Conservation (phyloP, 352 stramenopile genomes). For the Pythium monospermum region DNA sequence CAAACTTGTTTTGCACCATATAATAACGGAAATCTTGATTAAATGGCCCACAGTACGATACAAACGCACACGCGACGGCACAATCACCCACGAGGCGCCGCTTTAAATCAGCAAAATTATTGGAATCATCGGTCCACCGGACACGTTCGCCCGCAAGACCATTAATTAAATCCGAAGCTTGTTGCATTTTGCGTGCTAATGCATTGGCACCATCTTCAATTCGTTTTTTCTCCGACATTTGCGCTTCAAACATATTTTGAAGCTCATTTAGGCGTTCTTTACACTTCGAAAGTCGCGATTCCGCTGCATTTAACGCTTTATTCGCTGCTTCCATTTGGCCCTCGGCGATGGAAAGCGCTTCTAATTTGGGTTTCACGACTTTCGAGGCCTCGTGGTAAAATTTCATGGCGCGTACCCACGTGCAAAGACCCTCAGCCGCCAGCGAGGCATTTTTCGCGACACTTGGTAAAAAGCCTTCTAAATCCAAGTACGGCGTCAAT, state of each 20-base stretch:
- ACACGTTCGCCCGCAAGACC: constrained; percentile 94
- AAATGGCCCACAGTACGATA: constrained; percentile 98
- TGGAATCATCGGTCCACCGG: constrained; percentile 97
- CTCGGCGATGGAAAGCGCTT: constrained; percentile 95
- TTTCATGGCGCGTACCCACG: constrained; percentile 97
- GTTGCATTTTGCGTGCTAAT: constrained; percentile 96
- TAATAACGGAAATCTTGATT: constrained; percentile 97
- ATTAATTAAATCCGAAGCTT: constrained; percentile 96
- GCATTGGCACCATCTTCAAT: constrained; percentile 96
- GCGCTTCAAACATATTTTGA: constrained; percentile 95
- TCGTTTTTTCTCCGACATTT: constrained; percentile 96
- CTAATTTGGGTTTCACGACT: constrained; percentile 98
- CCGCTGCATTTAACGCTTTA: constrained; percentile 92
- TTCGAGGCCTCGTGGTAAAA: constrained; percentile 98
- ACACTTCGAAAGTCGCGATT: constrained; percentile 90
- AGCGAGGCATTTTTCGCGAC: constrained; percentile 97
- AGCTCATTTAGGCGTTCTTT: constrained; percentile 94
- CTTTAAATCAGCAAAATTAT: constrained; percentile 97
- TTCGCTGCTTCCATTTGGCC: constrained; percentile 97
- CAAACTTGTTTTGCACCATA: constrained; percentile 96
- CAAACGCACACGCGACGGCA: constrained; percentile 95
- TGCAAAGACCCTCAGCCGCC: constrained; percentile 95
- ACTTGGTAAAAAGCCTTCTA: constrained; percentile 93
- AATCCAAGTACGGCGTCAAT: constrained; percentile 95
- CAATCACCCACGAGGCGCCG: constrained; percentile 95